Evolutionary conservation across 352 stramenopile genomes (phyloP), one percentile per base, ranked within the genome.

Genomic region (Globisporangium parvum): DNA sequence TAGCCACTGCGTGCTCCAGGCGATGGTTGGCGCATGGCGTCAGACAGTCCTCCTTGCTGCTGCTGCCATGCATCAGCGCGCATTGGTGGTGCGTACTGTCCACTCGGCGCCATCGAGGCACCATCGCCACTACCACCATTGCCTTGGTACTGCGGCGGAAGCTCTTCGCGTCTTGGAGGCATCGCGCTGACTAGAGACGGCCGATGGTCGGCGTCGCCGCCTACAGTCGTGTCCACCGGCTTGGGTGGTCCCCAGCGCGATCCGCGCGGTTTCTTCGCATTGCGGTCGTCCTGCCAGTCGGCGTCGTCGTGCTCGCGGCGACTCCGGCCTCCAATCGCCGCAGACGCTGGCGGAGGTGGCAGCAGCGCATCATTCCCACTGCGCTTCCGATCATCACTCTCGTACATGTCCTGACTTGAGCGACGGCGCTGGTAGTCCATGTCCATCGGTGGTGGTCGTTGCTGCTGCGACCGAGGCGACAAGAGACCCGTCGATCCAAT

Each of bases 171-270:
- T 46, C 31, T 42, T 37, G 53, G 28, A 28, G 18, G n/a, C n/a
- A 69, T 57, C 42, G 71, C 80, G 60, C 80, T 59, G 67, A 90
- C 80, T 47, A 67, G 68, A 47, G 71, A 57, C 55, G 75, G 71
- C 64, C 71, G 75, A 66, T 69, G 69, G 48, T 67, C 67, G 41
- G 63, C 59, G 2, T 48, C 6, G 26, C 41, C 33, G 26, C 66
- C 65, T 35, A 66, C 54, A 54, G 66, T 54, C 17, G 39, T 45
- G 12, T 45, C 39, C 39, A 45, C 6, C 14, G 41, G 41, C 47
- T 77, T 84, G 37, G 78, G 69, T 42, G 80, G 80, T 1, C 78
- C 81, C 81, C 81, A 91, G 20, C 81, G 78, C 47, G 81, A 91
- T 12, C 71, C 68, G 35, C 79, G 76, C n/a, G 65, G 58, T 42